These are phyloP conservation scores for Bassia scoparia DNA, from an alignment of 148 eudicot genomes.

Conservation along the genomic window DNA sequence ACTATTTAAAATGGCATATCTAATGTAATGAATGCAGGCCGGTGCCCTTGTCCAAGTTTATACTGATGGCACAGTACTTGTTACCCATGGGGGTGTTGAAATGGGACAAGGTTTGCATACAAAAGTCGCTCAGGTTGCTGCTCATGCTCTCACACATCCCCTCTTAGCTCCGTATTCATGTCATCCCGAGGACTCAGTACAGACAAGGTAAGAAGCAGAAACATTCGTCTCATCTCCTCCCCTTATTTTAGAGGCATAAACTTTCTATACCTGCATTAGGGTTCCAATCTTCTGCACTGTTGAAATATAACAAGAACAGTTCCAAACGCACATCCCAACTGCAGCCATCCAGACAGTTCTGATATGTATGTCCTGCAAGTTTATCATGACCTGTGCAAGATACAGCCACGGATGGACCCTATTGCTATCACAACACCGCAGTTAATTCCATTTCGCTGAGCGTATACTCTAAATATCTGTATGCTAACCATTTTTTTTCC, in stretches of 20 bases:
- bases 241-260: neutral
- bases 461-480: neutral
- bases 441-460: neutral
- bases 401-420: constrained; percentile 87
- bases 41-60: constrained; percentile 99
- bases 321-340: constrained; percentile 92
- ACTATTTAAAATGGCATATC: neutral
- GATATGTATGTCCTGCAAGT: constrained; percentile 94
- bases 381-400: constrained; percentile 82
- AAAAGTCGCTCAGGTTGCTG: constrained; percentile 98
- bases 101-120: constrained; percentile 99
- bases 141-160: constrained; percentile 75
- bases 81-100: constrained; percentile 98
- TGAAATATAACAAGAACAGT: too few relatives aligned
- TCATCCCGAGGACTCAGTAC: constrained; percentile 99
- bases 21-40: constrained; percentile 48
- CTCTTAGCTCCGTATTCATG: constrained; percentile 83
- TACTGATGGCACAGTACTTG: constrained; percentile 96
- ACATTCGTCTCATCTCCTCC: neutral
- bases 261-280: neutral
- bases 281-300: too few relatives aligned
- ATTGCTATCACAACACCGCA: constrained; percentile 38
- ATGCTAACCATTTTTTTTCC: neutral
- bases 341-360: constrained; percentile 96
- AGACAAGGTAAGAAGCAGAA: constrained; percentile 69